Conservation (phyloP, 108 stramenopile genomes). For the Cyclotella atomus region DNA sequence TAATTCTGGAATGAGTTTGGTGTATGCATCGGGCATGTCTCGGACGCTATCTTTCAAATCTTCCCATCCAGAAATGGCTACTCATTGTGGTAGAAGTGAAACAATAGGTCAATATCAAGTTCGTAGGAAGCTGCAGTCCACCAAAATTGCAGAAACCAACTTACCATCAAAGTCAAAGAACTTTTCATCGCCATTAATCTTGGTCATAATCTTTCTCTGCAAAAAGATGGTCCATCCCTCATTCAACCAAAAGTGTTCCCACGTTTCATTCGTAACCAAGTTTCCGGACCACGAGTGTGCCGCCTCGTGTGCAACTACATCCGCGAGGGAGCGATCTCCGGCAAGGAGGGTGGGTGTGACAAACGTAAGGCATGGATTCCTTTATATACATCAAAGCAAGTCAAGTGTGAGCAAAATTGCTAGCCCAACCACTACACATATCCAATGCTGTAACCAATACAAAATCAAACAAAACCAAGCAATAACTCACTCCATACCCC, state of each 20-base stretch:
- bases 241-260: constrained; percentile 97
- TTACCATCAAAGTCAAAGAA: constrained; percentile 90
- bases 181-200: constrained; percentile 57
- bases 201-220: constrained; percentile 95
- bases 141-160: too few species aligned
- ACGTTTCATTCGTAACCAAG: constrained; percentile 94
- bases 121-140: too few species aligned
- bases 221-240: constrained; percentile 99
- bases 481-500: constrained; percentile 92
- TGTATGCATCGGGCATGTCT: constrained; percentile 69
- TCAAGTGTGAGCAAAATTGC: neutral
- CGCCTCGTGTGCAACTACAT: constrained; percentile 96
- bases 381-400: neutral
- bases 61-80: constrained; percentile 81
- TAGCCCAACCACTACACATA: too few species aligned
- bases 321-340: constrained; percentile 93
- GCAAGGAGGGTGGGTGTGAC: constrained; percentile 97
- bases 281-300: constrained; percentile 96
- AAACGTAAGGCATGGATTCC: constrained; percentile 95
- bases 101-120: too few species aligned
- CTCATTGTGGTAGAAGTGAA: too few species aligned
- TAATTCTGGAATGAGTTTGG: constrained; percentile 63
- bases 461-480: neutral
- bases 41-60: constrained; percentile 65
- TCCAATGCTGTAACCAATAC: neutral